Conservation (phyloP, 1,284 basidiomycete species). For the Cryptococcus amylolentus region DNA sequence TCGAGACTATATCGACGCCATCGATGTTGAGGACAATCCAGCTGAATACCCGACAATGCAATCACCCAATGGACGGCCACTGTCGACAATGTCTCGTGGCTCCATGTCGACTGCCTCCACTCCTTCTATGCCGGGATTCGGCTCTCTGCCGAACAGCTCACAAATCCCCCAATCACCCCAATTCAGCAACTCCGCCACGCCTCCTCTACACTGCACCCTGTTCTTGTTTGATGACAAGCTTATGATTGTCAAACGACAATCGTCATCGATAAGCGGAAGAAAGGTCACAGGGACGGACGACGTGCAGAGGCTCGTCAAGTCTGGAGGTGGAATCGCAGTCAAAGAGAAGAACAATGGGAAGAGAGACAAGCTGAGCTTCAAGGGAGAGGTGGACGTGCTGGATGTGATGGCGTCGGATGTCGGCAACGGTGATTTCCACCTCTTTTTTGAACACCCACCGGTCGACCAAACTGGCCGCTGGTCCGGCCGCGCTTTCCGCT, state of each 20-base stretch:
- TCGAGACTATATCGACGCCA: slow-evolving; percentile 83
- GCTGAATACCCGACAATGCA: slow-evolving; percentile 51
- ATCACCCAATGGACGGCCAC: slow-evolving; percentile 17
- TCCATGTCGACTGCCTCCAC: slow-evolving; percentile 31
- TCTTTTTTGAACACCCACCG: slow-evolving; percentile 76
- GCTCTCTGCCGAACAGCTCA: slow-evolving; percentile 16
- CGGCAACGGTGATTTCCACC: slow-evolving; percentile 78
- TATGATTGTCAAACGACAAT: slow-evolving; percentile 82
- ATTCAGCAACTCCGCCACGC: slow-evolving; percentile 1
- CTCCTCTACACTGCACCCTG: slow-evolving; percentile 72
- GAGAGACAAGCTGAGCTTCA: slow-evolving; percentile 77
- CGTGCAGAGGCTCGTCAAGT: slow-evolving; percentile 68
- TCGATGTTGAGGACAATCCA: slow-evolving; percentile 85
- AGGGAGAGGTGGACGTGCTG: slow-evolving; percentile 78
- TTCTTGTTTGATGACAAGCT: slow-evolving; percentile 95
- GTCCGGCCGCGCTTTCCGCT: slow-evolving; percentile 75
- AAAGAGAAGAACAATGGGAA: slow-evolving; percentile 51
- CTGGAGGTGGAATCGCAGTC: slow-evolving; percentile 46
- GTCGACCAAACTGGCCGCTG: slow-evolving; percentile 75
- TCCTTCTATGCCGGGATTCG: slow-evolving; percentile 46
- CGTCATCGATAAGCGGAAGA: slow-evolving; percentile 68
- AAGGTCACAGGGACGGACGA: slow-evolving; percentile 80
- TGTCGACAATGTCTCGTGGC: slow-evolving; percentile 13
- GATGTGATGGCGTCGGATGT: slow-evolving; percentile 80
- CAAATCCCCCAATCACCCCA: slow-evolving; percentile 54